Evolutionary conservation across 2,329 filamentous ascomycete genomes (phyloP).

Genomic region (Aureobasidium sp.): DNA sequence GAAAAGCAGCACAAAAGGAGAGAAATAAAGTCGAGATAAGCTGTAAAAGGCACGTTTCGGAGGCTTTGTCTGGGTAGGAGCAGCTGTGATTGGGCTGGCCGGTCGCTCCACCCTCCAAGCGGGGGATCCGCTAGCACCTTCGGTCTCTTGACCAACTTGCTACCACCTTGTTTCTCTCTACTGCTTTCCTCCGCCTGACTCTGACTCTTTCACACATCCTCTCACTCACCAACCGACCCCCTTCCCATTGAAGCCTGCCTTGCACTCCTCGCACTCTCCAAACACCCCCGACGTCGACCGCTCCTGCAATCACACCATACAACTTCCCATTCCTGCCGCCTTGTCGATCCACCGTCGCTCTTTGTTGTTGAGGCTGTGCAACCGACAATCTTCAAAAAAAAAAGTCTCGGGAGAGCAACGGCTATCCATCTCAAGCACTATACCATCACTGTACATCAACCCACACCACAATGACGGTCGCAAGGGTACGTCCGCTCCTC

Average conservation of each 20-base stretch:
- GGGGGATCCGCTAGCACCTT: constrained; percentile 9
- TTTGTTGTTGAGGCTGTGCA: constrained; percentile 12
- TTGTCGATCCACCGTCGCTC: constrained; percentile 5
- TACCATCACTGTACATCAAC: background rate
- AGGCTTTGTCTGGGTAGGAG: background rate
- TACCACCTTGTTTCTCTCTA: background rate
- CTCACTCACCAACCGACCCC: background rate
- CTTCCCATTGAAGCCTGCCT: background rate
- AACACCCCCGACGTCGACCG: background rate
- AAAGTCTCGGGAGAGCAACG: constrained; percentile 10
- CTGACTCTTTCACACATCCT: background rate
- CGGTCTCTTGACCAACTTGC: background rate
- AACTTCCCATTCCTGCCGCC: background rate
- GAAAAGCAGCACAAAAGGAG: background rate
- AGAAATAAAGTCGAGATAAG: background rate
- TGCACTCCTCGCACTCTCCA: background rate
- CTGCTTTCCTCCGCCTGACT: background rate
- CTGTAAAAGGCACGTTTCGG: constrained; percentile 7
- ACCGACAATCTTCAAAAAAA: constrained; percentile 11
- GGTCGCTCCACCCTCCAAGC: constrained; percentile 5
- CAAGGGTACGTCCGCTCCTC: constrained; percentile 1
- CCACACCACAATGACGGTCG: constrained; percentile 8
- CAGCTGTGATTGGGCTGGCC: constrained; percentile 1
- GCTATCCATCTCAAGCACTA: background rate
- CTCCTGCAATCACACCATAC: background rate